Evolutionary conservation across 306 rosid species (phyloP), one percentile per base, ranked within the genome.

Genomic region (Cyclanthera cordifolia): DNA sequence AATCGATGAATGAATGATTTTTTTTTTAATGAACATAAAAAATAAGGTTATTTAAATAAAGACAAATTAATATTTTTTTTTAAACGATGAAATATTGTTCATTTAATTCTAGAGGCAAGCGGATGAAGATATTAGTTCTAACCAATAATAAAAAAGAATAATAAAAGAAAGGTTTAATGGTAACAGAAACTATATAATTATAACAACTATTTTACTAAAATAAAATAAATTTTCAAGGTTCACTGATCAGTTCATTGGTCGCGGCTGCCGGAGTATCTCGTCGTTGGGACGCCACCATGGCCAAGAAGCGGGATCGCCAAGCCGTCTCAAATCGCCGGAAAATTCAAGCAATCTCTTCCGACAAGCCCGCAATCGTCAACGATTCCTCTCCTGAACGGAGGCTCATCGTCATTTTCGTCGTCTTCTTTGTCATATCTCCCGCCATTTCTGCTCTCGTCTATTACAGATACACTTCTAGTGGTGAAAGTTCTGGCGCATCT

Each of bases 281-380:
- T 66, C 41, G 54, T 24, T 48, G 47, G 16, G 53, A 53, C 53
- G 57, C 20, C 69, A 37, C 20, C 52, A 91, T 92, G 97, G 89
- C 83, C 61, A 87, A 81, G 83, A 92, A 83, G 75, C 80, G 90
- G 80, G 90, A 84, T 34, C 86, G 84, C 75, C 85, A 86, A 73
- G 72, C 80, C 53, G 63, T 73, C 0, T 47, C 79, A 73, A 73
- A 65, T 67, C 79, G 76, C 63, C 78, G 77, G 24, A 70, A 77
- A 48, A 75, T 23, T 70, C 80, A 75, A 74, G 80, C 27, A 49
- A 83, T 85, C 17, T 28, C 83, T 34, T 51, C 79, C 41, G 30
- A 84, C 23, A 49, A 6, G 63, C 74, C 0, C 2, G 47, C 28
- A 15, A 4, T 69, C 13, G 79, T 27, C 48, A 58, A 12, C 12